Conservation (phyloP, 169 alveolate genomes). For the Neospora caninum region DNA sequence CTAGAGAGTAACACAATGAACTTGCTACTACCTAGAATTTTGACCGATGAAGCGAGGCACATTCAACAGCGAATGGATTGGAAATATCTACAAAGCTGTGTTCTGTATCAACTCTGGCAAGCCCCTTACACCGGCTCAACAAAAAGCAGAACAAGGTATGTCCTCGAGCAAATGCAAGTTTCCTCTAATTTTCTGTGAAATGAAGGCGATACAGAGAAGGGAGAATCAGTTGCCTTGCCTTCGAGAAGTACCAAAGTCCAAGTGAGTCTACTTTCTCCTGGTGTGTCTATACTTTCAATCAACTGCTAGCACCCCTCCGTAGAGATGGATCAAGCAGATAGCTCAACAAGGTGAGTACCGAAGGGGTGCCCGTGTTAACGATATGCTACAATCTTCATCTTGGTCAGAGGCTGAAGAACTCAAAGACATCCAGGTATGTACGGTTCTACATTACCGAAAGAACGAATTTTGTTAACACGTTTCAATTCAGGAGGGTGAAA, state of each 20-base stretch:
- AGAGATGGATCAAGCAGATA: slow-evolving; percentile 33
- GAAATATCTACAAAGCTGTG: slow-evolving; percentile 35
- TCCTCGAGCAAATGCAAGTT: background rate
- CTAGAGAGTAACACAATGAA: background rate
- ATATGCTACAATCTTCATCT: background rate
- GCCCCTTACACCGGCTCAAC: background rate
- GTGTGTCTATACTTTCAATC: background rate
- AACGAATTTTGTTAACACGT: background rate
- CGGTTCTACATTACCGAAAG: background rate
- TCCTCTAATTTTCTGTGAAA: background rate
- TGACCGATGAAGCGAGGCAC: background rate
- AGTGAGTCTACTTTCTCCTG: background rate
- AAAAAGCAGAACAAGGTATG: background rate
- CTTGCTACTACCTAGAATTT: background rate
- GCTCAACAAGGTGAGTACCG: background rate
- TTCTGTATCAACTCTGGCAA: slow-evolving; percentile 45
- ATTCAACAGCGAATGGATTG: slow-evolving; percentile 23
- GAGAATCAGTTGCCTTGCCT: background rate
- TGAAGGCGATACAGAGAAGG: background rate
- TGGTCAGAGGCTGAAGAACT: background rate
- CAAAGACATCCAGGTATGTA: background rate
- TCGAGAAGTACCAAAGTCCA: slow-evolving; percentile 41
- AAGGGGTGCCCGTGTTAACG: no score
- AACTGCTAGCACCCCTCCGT: background rate
- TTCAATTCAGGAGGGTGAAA: background rate